These are phyloP conservation scores for Arthroderma sp. DNA, from an alignment of 2,329 filamentous ascomycete genomes.

Conservation along the genomic window DNA sequence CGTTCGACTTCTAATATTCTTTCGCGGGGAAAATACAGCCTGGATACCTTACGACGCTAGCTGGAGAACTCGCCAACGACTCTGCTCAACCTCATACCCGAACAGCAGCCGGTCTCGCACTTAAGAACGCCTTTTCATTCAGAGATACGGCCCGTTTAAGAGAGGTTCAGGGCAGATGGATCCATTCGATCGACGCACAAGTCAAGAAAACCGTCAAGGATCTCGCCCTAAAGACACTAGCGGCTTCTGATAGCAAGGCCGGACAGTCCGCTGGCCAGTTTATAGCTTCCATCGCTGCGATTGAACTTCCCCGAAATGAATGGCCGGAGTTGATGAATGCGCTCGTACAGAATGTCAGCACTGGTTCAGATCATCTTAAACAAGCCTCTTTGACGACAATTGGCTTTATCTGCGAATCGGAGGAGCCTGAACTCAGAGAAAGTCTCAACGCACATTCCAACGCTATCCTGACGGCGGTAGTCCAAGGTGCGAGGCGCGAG, in stretches of 20 bases:
- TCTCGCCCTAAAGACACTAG: slow-evolving; percentile 75
- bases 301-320: slow-evolving; percentile 85
- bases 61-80: slow-evolving; percentile 89
- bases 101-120: slow-evolving; percentile 84
- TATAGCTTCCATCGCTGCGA: slow-evolving; percentile 83
- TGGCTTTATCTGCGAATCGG: slow-evolving; percentile 94
- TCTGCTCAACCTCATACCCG: slow-evolving; percentile 69
- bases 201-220: slow-evolving; percentile 83
- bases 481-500: slow-evolving; percentile 94
- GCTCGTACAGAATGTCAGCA: slow-evolving; percentile 84
- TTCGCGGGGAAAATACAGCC: slow-evolving; percentile 43
- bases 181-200: slow-evolving; percentile 63
- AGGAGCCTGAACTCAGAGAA: slow-evolving; percentile 72
- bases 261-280: slow-evolving; percentile 88
- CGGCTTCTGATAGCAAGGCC: slow-evolving; percentile 65
- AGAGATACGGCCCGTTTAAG: slow-evolving; percentile 78
- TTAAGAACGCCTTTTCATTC: slow-evolving; percentile 96
- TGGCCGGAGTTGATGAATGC: slow-evolving; percentile 84
- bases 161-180: slow-evolving; percentile 88
- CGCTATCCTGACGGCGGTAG: slow-evolving; percentile 91
- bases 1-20: slow-evolving; percentile 1
- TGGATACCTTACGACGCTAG: slow-evolving; percentile 82
- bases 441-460: slow-evolving; percentile 81
- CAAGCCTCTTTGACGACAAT: slow-evolving; percentile 92
- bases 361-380: slow-evolving; percentile 77